Conservation (phyloP, 164 flowering plant species). For the Kalanchoe fedtschenkoi region DNA sequence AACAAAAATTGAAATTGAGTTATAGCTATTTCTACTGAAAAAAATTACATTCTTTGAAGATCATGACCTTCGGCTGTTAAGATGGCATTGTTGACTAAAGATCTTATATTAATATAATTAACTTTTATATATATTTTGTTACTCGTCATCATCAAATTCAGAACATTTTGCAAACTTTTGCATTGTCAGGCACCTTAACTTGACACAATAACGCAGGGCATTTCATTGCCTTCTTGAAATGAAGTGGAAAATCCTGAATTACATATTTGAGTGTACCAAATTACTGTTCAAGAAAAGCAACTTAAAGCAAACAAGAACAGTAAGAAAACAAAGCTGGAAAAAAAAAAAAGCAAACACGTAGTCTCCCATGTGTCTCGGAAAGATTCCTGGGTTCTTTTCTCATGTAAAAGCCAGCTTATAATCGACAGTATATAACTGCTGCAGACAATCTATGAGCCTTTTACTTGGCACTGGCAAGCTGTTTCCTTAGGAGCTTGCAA, state of each 20-base stretch:
- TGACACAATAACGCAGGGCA: too few species aligned
- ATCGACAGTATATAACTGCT: background rate
- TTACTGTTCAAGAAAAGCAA: background rate
- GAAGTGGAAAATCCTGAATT: background rate
- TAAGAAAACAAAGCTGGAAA: background rate
- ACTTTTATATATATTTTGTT: too few species aligned
- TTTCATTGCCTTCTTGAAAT: too few species aligned
- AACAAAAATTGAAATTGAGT: too few species aligned
- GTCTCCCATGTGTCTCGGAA: background rate
- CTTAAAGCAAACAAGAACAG: background rate
- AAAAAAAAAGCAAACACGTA: background rate
- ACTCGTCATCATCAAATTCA: too few species aligned
- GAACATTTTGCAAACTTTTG: too few species aligned
- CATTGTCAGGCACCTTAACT: too few species aligned
- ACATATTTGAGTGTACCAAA: background rate
- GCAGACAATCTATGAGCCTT: background rate
- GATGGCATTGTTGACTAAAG: too few species aligned
- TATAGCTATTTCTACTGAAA: too few species aligned
- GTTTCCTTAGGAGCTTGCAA: slow-evolving; percentile 67
- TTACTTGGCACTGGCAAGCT: slow-evolving; percentile 72
- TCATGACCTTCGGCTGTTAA: too few species aligned
- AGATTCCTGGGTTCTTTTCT: background rate
- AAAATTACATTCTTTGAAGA: too few species aligned
- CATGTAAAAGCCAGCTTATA: background rate
- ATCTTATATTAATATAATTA: too few species aligned